Base-by-base conservation (phyloP, 352 stramenopile species). In the Phytopythium montanum region DNA sequence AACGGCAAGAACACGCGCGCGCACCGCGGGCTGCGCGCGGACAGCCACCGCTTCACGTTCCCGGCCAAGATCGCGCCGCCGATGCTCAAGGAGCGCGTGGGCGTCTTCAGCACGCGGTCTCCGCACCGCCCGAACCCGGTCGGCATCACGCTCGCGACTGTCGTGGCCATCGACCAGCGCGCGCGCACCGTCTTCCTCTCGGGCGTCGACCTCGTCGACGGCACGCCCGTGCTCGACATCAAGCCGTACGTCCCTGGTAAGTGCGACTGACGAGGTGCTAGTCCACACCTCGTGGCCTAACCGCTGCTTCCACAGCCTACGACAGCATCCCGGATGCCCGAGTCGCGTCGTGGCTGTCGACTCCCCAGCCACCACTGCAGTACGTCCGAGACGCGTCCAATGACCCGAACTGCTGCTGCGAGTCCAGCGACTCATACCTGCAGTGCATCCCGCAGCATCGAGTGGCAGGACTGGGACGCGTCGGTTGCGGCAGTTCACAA, bases 91-190 rank as follows among this genome's bases (percentile, higher is more conserved):
- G 68, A 91, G 33, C 73, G 82, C 10, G 85, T 96, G 1, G 97
- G 97, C 7, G 88, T 99, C 46, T 98, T 99, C 71, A 92, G 90
- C 42, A 99, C 97, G 9, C 79, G 97, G 8, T 97, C 95, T 45
- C 97, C 97, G 16, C 97, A 99, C 75, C 90, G 97, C 14, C 94
- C 94, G n/a, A 99, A 99, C 68, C 90, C 95, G 6, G 94, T 99
- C 31, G 97, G 95, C 21, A 85, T 98, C 63, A 94, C 84, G 8
- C 68, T 96, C 8, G 94, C 87, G 36, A 95, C 89, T 61, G 75
- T 98, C 53, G 91, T 98, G 58, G 56, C 62, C 18, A 80, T 97
- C 16, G 70, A 96, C 59, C 68, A 66, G 42, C 60, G 61, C 23
- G 66, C 65, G 13, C 80, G 81, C 10, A 79, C 64, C 0, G 79